A percentile compares a stretch with the other conserved stretches of the same genome.
Evolutionary conservation across 305 asterid genomes (phyloP).

Genomic region (Fraxinus angustifolia): DNA sequence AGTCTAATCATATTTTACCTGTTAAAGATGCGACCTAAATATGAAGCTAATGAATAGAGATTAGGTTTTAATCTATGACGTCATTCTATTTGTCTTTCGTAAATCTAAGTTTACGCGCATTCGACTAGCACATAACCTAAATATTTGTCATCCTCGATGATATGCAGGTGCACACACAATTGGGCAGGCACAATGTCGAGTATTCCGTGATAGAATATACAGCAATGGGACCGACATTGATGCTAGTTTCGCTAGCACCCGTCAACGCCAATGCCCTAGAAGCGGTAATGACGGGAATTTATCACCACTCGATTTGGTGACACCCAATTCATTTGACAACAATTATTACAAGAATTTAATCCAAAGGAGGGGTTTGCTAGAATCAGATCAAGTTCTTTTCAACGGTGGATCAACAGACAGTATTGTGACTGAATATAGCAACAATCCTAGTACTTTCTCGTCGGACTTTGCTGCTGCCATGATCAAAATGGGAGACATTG

Average conservation of each 20-base stretch:
- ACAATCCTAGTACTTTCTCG: conserved; percentile 26
- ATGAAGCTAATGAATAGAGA: not conserved
- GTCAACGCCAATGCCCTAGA: conserved; percentile 24
- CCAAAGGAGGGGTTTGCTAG: conserved; percentile 24
- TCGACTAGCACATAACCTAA: not conserved
- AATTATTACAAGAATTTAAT: conserved; percentile 34
- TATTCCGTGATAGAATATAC: conserved; percentile 26
- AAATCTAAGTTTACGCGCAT: not conserved
- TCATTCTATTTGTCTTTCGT: not conserved
- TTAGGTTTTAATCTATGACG: not conserved
- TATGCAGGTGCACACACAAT: conserved; percentile 27
- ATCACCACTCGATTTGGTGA: conserved; percentile 42
- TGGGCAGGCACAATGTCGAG: conserved; percentile 26
- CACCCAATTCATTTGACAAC: conserved; percentile 35
- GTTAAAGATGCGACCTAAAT: not conserved
- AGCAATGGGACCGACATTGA: conserved; percentile 18
- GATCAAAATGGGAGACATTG: conserved; percentile 48
- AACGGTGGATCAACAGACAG: conserved; percentile 36
- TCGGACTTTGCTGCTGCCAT: conserved; percentile 39
- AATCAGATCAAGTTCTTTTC: conserved; percentile 34
- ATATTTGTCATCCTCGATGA: not conserved
- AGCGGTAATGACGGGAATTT: conserved; percentile 8
- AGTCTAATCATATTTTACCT: not conserved
- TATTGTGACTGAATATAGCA: conserved; percentile 34
- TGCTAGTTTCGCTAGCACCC: conserved; percentile 30